A percentile compares a stretch with the other conserved stretches of the same genome.
These are phyloP conservation scores for Combretum micranthum DNA, from an alignment of 345 rosid species.

Conservation along the genomic window DNA sequence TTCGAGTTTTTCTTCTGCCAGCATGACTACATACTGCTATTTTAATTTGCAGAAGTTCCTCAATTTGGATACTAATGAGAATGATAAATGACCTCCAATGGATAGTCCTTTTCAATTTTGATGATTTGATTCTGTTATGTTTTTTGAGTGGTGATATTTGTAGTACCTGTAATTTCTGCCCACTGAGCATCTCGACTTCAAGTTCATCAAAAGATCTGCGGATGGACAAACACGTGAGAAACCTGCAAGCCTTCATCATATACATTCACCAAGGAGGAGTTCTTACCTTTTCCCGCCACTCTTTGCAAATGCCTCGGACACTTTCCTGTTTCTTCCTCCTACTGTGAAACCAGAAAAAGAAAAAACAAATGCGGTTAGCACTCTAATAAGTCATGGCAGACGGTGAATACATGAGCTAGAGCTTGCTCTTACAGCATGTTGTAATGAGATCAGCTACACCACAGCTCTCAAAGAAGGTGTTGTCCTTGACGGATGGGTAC, in stretches of 20 bases:
- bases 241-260: not conserved
- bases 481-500: conserved; percentile 79
- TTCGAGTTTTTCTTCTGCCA: no score
- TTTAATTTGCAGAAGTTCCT: no score
- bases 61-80: no score
- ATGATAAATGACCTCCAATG: no score
- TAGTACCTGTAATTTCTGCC: no score
- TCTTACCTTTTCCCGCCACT: conserved; percentile 22
- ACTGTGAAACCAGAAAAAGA: conserved; percentile 30
- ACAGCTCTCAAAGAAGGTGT: conserved; percentile 91
- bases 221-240: conserved; percentile 1
- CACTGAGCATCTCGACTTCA: no score
- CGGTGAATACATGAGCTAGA: not conserved
- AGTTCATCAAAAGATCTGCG: conserved; percentile 12
- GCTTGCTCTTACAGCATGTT: conserved; percentile 76
- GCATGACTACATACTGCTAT: no score
- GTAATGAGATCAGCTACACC: conserved; percentile 94
- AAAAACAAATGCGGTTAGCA: conserved; percentile 2
- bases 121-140: no score
- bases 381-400: conserved; percentile 1
- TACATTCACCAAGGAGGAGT: conserved; percentile 5
- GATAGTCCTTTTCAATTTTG: no score
- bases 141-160: no score
- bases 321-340: conserved; percentile 37
- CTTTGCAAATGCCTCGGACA: no score